These are phyloP conservation scores for Aureobasidium sp. DNA, from an alignment of 2,329 filamentous ascomycete genomes.

Conservation along the genomic window DNA sequence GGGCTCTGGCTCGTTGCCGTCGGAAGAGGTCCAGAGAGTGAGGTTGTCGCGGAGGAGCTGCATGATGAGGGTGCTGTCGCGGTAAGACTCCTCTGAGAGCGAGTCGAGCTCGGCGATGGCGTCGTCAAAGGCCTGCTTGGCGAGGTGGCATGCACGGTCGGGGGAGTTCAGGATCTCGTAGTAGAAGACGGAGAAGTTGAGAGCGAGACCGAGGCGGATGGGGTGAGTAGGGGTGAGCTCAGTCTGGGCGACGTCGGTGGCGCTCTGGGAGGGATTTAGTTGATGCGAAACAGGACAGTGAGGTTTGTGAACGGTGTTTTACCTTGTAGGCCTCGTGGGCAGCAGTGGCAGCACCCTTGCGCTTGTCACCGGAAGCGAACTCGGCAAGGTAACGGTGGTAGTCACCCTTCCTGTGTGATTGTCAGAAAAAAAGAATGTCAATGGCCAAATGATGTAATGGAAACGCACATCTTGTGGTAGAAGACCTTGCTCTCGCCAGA, in stretches of 20 bases:
- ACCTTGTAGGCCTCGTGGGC: slow-evolving; percentile 98
- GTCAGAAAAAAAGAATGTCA: slow-evolving; percentile 8
- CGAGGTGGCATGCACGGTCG: slow-evolving; percentile 93
- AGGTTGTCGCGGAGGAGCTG: slow-evolving; percentile 97
- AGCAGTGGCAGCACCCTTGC: slow-evolving; percentile 77
- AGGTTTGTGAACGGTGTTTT: slow-evolving; percentile 20
- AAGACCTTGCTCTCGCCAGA: slow-evolving; percentile 99
- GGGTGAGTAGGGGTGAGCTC: slow-evolving; percentile 96
- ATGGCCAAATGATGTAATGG: slow-evolving; percentile 9
- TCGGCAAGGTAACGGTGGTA: slow-evolving; percentile 94
- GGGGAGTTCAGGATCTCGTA: slow-evolving; percentile 99
- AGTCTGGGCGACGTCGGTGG: slow-evolving; percentile 95
- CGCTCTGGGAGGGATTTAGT: slow-evolving; percentile 55
- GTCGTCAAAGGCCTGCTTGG: slow-evolving; percentile 98
- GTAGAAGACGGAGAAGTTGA: slow-evolving; percentile 99
- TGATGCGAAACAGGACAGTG: neutral
- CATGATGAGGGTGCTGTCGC: slow-evolving; percentile 99
- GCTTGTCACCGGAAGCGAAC: slow-evolving; percentile 88
- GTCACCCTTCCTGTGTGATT: slow-evolving; percentile 73
- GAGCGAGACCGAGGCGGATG: slow-evolving; percentile 91
- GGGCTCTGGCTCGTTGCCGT: slow-evolving; percentile 70
- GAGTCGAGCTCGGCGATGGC: slow-evolving; percentile 98
- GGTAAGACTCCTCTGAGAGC: slow-evolving; percentile 95
- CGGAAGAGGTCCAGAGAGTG: slow-evolving; percentile 94
- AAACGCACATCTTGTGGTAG: slow-evolving; percentile 97